Percentiles rank a stretch among this genome's conserved stretches.
Evolutionary conservation across 2,329 filamentous ascomycete species (phyloP).

Genomic region (Claviceps paspali): DNA sequence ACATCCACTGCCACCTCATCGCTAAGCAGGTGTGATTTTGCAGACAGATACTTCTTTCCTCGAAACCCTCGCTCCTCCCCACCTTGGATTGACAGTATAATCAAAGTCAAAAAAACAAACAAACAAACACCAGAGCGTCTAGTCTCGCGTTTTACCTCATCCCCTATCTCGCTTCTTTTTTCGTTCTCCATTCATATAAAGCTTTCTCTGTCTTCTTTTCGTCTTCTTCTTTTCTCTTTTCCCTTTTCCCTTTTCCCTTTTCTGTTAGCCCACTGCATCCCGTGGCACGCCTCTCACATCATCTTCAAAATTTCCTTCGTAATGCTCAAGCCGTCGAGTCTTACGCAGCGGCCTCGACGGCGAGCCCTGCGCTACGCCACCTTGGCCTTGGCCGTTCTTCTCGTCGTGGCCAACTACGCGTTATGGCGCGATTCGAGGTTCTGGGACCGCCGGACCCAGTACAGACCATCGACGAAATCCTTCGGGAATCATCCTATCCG

Average conservation of each 20-base stretch:
- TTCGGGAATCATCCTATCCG: constrained; percentile 32
- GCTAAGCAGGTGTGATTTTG: too few relatives aligned
- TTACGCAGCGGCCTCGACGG: constrained; percentile 12
- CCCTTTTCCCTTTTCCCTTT: not conserved
- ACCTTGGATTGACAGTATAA: too few relatives aligned
- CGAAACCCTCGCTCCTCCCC: too few relatives aligned
- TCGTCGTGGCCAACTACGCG: constrained; percentile 15
- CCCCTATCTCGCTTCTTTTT: too few relatives aligned
- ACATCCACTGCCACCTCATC: too few relatives aligned
- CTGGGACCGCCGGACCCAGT: constrained; percentile 11
- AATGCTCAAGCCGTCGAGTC: constrained; percentile 5
- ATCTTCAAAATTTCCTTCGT: not conserved
- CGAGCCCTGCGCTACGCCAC: constrained; percentile 16
- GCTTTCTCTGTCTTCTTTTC: not conserved
- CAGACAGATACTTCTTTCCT: too few relatives aligned
- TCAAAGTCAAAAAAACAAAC: too few relatives aligned
- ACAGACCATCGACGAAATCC: constrained; percentile 8
- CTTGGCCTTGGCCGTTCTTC: constrained; percentile 10
- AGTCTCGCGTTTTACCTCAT: too few relatives aligned
- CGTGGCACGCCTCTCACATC: not conserved
- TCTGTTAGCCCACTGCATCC: not conserved
- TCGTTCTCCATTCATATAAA: too few relatives aligned
- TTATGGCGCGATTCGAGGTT: constrained; percentile 15
- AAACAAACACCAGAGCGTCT: too few relatives aligned
- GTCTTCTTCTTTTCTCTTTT: not conserved